phyloP scores from a whole-genome alignment of 805 yeast genomes.

The Wickerhamomyces chambardii region DNA sequence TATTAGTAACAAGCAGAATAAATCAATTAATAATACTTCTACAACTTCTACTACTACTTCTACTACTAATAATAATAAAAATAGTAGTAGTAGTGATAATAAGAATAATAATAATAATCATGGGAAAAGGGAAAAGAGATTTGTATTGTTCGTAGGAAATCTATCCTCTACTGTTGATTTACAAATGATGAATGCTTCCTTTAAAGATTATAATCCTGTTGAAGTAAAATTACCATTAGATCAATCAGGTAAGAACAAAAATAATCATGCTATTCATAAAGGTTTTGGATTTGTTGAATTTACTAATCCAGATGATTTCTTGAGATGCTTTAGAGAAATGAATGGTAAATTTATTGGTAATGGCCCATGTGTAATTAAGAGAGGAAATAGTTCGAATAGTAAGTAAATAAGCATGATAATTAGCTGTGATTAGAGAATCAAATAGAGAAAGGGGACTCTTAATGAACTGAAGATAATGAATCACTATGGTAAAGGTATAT shows the following conservation, averaged over 20 bases:
- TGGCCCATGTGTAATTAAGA: constrained; percentile 61
- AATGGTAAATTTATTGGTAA: constrained; percentile 71
- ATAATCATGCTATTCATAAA: constrained; percentile 28
- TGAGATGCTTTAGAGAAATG: constrained; percentile 65
- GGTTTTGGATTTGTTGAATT: constrained; percentile 78
- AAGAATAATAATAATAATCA: constrained; percentile 1
- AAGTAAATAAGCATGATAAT: no score
- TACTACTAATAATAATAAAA: constrained; percentile 1
- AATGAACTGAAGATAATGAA: no score
- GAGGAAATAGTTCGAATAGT: constrained; percentile 35
- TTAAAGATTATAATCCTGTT: constrained; percentile 41
- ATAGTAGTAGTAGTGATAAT: not conserved
- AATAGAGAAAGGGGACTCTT: no score
- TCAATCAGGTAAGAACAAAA: constrained; percentile 23
- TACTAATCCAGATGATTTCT: constrained; percentile 52
- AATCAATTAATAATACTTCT: no score
- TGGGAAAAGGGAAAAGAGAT: constrained; percentile 29
- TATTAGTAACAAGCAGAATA: constrained; percentile 1
- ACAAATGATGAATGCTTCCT: constrained; percentile 43
- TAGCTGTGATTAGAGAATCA: no score
- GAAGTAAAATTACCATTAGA: constrained; percentile 56
- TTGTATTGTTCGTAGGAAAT: constrained; percentile 68
- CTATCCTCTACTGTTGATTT: constrained; percentile 61
- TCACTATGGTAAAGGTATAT: no score
- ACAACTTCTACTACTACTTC: constrained; percentile 10